These are phyloP conservation scores for Russula olivacea DNA, from an alignment of 768 basidiomycete species.

Conservation along the genomic window DNA sequence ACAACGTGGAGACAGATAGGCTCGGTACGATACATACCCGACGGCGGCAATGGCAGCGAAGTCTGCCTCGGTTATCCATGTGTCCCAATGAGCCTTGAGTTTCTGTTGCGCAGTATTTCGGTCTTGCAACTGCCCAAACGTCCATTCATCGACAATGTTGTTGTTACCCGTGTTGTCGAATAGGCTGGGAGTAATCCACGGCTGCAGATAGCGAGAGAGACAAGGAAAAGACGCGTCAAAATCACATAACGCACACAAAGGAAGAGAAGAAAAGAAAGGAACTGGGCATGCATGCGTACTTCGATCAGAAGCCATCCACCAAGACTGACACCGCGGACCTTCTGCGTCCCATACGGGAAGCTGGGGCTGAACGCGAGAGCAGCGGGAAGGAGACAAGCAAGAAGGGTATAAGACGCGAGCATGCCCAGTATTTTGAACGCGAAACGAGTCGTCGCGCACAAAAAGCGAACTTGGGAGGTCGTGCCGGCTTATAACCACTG, in stretches of 20 bases:
- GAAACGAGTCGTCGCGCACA: neutral
- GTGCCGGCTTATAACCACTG: constrained; percentile 3
- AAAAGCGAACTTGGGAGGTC: neutral
- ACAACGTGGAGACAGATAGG: neutral
- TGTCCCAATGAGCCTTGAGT: constrained; percentile 70
- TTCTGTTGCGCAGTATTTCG: constrained; percentile 40
- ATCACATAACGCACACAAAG: neutral
- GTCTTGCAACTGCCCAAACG: constrained; percentile 61
- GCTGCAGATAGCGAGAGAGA: constrained; percentile 32
- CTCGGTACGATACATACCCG: constrained; percentile 42
- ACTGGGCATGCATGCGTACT: constrained; percentile 30
- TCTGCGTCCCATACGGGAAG: constrained; percentile 69
- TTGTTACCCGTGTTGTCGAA: constrained; percentile 60
- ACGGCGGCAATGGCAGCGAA: constrained; percentile 69
- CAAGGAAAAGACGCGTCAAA: neutral
- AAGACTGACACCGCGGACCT: constrained; percentile 78
- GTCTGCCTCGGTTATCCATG: constrained; percentile 81
- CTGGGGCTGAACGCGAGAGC: constrained; percentile 38
- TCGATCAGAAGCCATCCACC: constrained; percentile 60
- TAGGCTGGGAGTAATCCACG: constrained; percentile 74
- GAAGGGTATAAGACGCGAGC: neutral
- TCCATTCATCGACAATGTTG: constrained; percentile 72
- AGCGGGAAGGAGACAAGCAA: neutral
- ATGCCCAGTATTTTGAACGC: neutral
- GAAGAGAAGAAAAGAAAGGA: no score